These are phyloP conservation scores for Candida yuanshanica DNA, from an alignment of 805 yeast genomes.

Conservation along the genomic window DNA sequence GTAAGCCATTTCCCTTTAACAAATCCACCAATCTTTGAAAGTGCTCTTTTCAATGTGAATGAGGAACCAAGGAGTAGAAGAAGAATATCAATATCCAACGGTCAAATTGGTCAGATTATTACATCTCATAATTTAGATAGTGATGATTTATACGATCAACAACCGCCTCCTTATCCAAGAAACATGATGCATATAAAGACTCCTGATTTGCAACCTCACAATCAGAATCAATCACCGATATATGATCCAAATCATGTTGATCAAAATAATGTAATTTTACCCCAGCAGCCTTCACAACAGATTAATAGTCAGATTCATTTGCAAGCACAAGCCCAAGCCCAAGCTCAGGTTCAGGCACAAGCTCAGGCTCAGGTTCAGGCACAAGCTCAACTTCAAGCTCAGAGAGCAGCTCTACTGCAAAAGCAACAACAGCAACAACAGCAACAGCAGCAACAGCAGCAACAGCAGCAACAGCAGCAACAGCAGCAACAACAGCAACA, in stretches of 20 bases:
- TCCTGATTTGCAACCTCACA: background rate
- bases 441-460: slow-evolving; percentile 8
- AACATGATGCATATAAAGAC: background rate
- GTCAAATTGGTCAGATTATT: slow-evolving; percentile 75
- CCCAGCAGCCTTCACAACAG: background rate
- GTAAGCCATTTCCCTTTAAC: slow-evolving; percentile 39
- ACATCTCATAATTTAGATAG: slow-evolving; percentile 29
- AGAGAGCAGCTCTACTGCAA: background rate
- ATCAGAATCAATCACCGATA: background rate
- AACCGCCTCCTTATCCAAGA: slow-evolving; percentile 27
- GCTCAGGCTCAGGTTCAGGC: slow-evolving; percentile 3
- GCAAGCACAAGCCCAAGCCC: slow-evolving; percentile 2
- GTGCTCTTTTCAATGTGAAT: slow-evolving; percentile 28
- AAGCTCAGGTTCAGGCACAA: slow-evolving; percentile 9
- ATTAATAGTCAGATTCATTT: slow-evolving; percentile 1
- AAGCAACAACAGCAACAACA: slow-evolving; percentile 8
- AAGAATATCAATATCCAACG: slow-evolving; percentile 73
- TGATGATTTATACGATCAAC: slow-evolving; percentile 33
- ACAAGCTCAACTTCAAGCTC: slow-evolving; percentile 2
- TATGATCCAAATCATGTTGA: background rate
- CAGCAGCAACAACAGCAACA: slow-evolving; percentile 5
- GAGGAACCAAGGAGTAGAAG: slow-evolving; percentile 30
- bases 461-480: slow-evolving; percentile 5
- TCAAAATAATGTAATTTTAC: background rate
- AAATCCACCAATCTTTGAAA: slow-evolving; percentile 40